Evolutionary conservation across 1,284 basidiomycete species (phyloP).

Genomic region (Ceratobasidium sp.): DNA sequence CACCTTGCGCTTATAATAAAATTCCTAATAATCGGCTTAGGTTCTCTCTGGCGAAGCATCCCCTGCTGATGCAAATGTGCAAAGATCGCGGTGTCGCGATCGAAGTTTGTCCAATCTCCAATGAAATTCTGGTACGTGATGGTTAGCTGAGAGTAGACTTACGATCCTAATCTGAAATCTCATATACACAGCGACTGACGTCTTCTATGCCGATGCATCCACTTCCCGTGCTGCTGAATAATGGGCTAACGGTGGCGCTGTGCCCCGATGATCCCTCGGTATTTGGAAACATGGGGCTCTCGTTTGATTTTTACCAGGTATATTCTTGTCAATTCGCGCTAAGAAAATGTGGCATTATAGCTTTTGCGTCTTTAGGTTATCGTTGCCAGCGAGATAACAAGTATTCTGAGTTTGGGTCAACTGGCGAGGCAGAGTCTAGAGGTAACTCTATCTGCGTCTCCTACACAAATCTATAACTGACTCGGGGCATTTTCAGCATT

Average conservation of each 20-base stretch:
- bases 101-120: conserved; percentile 53
- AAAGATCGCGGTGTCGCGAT: conserved; percentile 54
- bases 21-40: conserved; percentile 18
- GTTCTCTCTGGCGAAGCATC: conserved; percentile 55
- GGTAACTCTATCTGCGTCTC: conserved; percentile 28
- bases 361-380: conserved; percentile 37
- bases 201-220: conserved; percentile 51
- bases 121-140: conserved; percentile 30
- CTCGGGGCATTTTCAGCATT: not conserved
- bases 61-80: conserved; percentile 54
- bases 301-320: conserved; percentile 51
- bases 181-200: conserved; percentile 47
- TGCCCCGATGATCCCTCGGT: conserved; percentile 55
- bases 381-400: conserved; percentile 48
- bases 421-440: conserved; percentile 44
- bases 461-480: too few relatives aligned
- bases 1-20: not conserved
- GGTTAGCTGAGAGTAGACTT: not conserved
- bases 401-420: conserved; percentile 39
- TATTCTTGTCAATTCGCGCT: not conserved
- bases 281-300: conserved; percentile 55
- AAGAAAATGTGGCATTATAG: not conserved
- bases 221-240: conserved; percentile 52
- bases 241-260: conserved; percentile 53
- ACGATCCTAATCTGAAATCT: not conserved